phyloP scores from a whole-genome alignment of 2,329 filamentous ascomycete genomes.

The Sclerotinia sclerotiorum region DNA sequence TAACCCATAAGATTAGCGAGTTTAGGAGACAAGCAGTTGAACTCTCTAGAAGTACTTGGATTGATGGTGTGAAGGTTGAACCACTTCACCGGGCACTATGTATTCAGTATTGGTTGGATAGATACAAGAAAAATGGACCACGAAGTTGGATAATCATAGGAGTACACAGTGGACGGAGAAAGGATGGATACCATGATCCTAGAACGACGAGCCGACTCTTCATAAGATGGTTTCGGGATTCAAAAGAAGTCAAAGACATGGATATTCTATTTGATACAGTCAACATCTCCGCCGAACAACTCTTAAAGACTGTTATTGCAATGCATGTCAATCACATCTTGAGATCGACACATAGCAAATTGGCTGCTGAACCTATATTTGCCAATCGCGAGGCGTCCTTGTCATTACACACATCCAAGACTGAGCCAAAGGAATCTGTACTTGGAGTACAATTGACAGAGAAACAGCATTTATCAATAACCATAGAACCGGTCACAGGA shows the following conservation, averaged over 20 bases:
- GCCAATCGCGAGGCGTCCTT: conserved; percentile 58
- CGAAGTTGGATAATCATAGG: conserved; percentile 94
- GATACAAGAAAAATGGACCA: conserved; percentile 53
- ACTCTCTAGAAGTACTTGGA: conserved; percentile 71
- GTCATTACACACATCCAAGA: conserved; percentile 55
- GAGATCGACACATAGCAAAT: conserved; percentile 59
- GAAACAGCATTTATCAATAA: conserved; percentile 59
- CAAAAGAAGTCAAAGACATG: conserved; percentile 69
- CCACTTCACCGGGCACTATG: conserved; percentile 77
- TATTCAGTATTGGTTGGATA: conserved; percentile 85
- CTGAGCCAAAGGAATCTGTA: conserved; percentile 64
- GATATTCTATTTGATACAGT: conserved; percentile 66
- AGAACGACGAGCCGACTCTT: conserved; percentile 56
- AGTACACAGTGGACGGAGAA: conserved; percentile 63
- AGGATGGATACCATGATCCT: conserved; percentile 45
- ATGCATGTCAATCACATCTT: conserved; percentile 73
- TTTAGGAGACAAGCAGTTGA: conserved; percentile 74
- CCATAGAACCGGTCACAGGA: conserved; percentile 79
- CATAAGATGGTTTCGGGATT: conserved; percentile 81
- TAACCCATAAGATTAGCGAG: conserved; percentile 88
- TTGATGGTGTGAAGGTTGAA: conserved; percentile 74
- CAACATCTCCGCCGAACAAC: conserved; percentile 68
- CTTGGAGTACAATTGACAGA: conserved; percentile 69
- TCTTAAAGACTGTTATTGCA: conserved; percentile 73
- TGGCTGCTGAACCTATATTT: conserved; percentile 62